Evolutionary conservation across 2,329 filamentous ascomycete species (phyloP), one percentile per base, ranked within the genome.

Genomic region (Aureobasidium sp.): DNA sequence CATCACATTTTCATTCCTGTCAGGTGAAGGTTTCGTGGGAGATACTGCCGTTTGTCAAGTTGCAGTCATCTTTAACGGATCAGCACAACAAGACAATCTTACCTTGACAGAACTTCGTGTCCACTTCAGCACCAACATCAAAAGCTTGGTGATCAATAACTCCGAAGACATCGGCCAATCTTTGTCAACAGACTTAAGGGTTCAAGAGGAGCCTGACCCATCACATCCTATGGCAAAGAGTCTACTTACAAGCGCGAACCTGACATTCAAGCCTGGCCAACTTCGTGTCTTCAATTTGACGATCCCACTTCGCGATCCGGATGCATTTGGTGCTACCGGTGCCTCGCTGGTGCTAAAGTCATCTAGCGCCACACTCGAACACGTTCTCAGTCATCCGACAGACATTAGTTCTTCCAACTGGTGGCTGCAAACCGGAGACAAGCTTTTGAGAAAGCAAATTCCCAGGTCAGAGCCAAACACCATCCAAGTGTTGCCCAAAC

Each of bases 401-500:
- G 53, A 63, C 20, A 55, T 63, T 15, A 37, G 37, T 22, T 53
- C 37, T 27, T 20, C 36, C 9, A 15, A 53, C 14, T 67, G 66
- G 66, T 64, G 69, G 45, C 48, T 66, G 41, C 64, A 73, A 14
- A 74, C 70, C 37, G 67, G 69, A 27, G 74, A 73, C 31, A 72
- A 71, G 2, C 67, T 72, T 9, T 62, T 72, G 29, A 68, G 69
- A 52, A 76, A 74, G 66, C 70, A 71, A 47, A 70, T 80, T 27
- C 75, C 78, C 25, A 77, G 77, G 59, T 75, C 76, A 42, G 78
- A 82, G 62, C 78, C 79, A 1, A 77, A 83, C 37, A 77, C 78
- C 1, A 83, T 96, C 62, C 87, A 84, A 62, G 86, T 99, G 27
- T 80, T 91, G 60, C 93, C 94, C 1, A 89, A 95, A 66, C 94